These are phyloP conservation scores for Sporothrix protearum DNA, from an alignment of 2,329 filamentous ascomycete species.

Conservation along the genomic window DNA sequence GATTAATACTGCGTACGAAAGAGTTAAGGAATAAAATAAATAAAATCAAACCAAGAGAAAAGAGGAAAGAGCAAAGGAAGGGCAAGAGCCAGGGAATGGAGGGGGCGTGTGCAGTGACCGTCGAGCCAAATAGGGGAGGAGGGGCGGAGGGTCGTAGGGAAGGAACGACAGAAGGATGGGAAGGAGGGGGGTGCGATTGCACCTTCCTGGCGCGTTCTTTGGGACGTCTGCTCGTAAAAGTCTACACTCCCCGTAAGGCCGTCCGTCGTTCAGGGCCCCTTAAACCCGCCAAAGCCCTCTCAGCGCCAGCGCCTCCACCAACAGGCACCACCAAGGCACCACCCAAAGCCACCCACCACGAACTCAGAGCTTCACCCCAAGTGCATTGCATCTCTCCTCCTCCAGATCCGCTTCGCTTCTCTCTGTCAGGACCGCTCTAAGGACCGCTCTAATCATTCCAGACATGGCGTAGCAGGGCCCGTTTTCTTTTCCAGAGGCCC, in stretches of 20 bases:
- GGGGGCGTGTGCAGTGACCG: conserved; percentile 19
- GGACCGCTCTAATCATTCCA: background rate
- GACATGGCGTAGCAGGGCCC: conserved; percentile 10
- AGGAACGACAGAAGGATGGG: background rate
- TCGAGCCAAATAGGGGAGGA: background rate
- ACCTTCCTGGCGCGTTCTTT: background rate
- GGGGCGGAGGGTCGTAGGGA: conserved; percentile 13
- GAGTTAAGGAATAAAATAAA: background rate
- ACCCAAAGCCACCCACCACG: background rate
- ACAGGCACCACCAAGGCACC: too few relatives aligned
- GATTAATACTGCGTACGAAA: background rate
- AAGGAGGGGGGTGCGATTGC: background rate
- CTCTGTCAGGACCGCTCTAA: background rate
- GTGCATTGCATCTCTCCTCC: background rate
- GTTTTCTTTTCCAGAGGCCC: background rate
- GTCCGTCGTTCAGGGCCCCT: background rate
- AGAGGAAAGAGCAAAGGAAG: background rate
- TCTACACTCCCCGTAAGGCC: background rate
- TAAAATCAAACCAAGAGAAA: background rate
- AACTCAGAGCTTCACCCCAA: background rate
- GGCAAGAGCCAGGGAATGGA: conserved; percentile 5
- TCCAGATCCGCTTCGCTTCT: conserved; percentile 15
- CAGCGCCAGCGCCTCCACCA: background rate
- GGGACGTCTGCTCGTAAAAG: conserved; percentile 13
- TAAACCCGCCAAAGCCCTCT: conserved; percentile 1